Base-by-base conservation (phyloP, 2,329 filamentous ascomycete species). In the Cladophialophora psammophila region DNA sequence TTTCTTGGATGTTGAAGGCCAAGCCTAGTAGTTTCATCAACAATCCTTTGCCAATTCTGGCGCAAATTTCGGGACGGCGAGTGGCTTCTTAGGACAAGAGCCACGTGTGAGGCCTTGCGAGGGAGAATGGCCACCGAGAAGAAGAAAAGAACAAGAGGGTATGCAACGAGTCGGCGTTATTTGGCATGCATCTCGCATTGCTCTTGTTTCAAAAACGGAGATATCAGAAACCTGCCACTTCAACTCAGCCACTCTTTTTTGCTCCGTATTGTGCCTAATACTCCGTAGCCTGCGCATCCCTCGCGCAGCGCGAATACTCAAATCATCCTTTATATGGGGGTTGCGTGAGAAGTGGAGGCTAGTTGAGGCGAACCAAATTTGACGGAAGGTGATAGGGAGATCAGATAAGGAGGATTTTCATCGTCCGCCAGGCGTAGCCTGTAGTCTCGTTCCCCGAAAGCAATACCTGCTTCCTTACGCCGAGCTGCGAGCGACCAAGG, bases 341-440 rank as follows among this genome's bases (percentile, higher is more conserved):
- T 38, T 55, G 20, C 12, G n/a, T 58, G 55, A 50, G 18, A 5
- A 54, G 35, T 48, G 59, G 59, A 61, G 45, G 35, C 55, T 58
- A 38, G 45, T 31, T 18, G 62, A 58, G 42, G 62, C 54, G 58
- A 64, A 63, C 52, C 34, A 38, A 53, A 56, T n/a, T 57, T 38
- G 61, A 58, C 13, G 42, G 59, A 42, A 20, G 53, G 8, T 34
- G 31, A 18, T 57, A 38, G 53, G 26, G 60, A 45, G 36, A 58
- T 36, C 32, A 59, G n/a, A 40, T 50, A 10, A 13, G 53, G 20
- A 31, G 53, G 13, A 18, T 13, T 42, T 58, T 34, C 13, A 38
- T 20, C 40, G 62, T 64, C 62, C 59, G 62, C 54, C 36, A 45
- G 55, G 62, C 62, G 31, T 53, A 42, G 56, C 48, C 48, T 54